Evolutionary conservation across 2,329 filamentous ascomycete genomes (phyloP).

Genomic region (Neopestalotiopsis clavispora): DNA sequence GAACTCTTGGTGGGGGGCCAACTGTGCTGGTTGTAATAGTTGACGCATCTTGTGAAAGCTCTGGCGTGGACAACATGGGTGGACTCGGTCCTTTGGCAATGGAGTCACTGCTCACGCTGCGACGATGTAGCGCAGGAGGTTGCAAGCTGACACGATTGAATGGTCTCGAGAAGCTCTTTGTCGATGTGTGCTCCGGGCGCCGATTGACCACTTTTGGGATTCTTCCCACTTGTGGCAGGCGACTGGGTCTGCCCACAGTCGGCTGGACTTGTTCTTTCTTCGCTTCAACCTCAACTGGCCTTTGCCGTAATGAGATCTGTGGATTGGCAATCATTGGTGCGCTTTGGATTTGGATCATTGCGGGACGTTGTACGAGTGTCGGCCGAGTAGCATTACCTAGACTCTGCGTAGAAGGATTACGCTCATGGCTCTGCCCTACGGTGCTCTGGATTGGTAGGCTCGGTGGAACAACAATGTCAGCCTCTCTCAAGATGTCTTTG

Average conservation of each 20-base stretch:
- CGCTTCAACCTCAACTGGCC: slow-evolving; percentile 15
- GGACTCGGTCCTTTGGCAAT: slow-evolving; percentile 55
- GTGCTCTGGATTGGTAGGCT: neutral
- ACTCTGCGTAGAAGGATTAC: slow-evolving; percentile 24
- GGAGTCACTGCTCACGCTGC: slow-evolving; percentile 41
- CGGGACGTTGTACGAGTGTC: neutral
- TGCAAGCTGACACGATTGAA: slow-evolving; percentile 66
- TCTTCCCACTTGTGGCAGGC: slow-evolving; percentile 80
- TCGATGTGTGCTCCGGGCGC: slow-evolving; percentile 68
- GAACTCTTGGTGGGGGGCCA: slow-evolving; percentile 31
- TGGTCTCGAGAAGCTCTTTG: slow-evolving; percentile 84
- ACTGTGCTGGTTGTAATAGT: slow-evolving; percentile 38
- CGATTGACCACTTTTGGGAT: slow-evolving; percentile 82
- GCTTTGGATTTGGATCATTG: neutral
- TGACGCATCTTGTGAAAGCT: slow-evolving; percentile 42
- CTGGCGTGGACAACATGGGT: slow-evolving; percentile 45
- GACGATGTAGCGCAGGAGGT: slow-evolving; percentile 33
- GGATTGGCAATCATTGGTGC: slow-evolving; percentile 7
- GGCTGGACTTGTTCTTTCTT: neutral
- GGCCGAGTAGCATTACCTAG: neutral
- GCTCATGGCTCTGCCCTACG: slow-evolving; percentile 16
- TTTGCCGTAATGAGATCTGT: neutral
- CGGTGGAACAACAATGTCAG: slow-evolving; percentile 39
- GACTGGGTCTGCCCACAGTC: slow-evolving; percentile 53
- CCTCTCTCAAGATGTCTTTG: slow-evolving; percentile 49